phyloP scores from a whole-genome alignment of 1,284 basidiomycete species.

The Cryptococcus depauperatus region DNA sequence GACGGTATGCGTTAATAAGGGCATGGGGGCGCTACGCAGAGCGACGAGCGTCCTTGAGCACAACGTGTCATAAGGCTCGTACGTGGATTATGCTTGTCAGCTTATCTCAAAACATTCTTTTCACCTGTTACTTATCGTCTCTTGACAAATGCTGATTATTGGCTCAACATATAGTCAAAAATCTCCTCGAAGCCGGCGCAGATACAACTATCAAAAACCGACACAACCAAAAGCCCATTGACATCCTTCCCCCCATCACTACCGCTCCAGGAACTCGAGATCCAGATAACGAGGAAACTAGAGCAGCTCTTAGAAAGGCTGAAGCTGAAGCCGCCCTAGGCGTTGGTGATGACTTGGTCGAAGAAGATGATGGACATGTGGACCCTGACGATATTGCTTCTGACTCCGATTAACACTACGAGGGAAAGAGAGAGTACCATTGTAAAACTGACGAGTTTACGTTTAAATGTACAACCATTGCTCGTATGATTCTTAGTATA shows the following conservation, averaged over 20 bases:
- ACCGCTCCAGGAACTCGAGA: constrained; percentile 25
- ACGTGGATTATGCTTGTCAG: too few species aligned
- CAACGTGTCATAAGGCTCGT: too few species aligned
- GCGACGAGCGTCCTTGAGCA: too few species aligned
- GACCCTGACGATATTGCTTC: constrained; percentile 43
- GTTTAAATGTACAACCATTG: too few species aligned
- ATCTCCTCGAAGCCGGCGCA: constrained; percentile 69
- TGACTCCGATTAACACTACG: constrained; percentile 35
- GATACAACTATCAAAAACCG: constrained; percentile 65
- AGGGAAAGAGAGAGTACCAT: too few species aligned
- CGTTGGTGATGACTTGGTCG: constrained; percentile 37
- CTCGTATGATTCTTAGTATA: too few species aligned
- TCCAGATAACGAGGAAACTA: constrained; percentile 38
- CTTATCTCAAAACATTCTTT: too few species aligned
- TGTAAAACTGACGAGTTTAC: too few species aligned
- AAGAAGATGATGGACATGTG: constrained; percentile 36
- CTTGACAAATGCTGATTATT: too few species aligned
- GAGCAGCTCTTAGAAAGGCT: constrained; percentile 31
- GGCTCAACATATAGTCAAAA: constrained; percentile 49
- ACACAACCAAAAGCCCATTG: constrained; percentile 54
- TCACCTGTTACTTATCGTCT: too few species aligned
- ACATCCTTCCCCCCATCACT: constrained; percentile 51
- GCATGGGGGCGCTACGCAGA: too few species aligned
- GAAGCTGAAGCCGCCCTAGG: constrained; percentile 38
- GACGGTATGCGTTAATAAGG: too few species aligned